Base-by-base conservation (phyloP, 164 flowering plant genomes). In the Warburgia ugandensis region DNA sequence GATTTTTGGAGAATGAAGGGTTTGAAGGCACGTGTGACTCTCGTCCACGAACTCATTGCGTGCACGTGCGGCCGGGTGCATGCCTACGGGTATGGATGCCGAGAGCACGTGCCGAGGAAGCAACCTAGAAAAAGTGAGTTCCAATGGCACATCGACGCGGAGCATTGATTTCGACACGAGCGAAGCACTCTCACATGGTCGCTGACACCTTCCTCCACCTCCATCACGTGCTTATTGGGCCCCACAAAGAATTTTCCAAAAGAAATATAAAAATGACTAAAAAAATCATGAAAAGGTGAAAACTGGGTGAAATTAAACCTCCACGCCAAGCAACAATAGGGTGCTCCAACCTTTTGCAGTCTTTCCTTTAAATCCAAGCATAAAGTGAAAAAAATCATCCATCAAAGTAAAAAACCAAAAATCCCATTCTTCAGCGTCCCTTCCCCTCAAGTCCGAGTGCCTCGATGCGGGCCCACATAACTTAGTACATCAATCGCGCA, bases 141-240 rank as follows among this genome's bases (percentile, higher is more conserved):
- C n/a, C n/a, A n/a, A n/a, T n/a, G n/a, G n/a, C n/a, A n/a, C n/a
- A n/a, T n/a, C n/a, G n/a, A n/a, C n/a, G n/a, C n/a, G n/a, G n/a
- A n/a, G n/a, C n/a, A n/a, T n/a, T n/a, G n/a, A n/a, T 48, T 48
- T 48, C 19, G 52, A 74, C 81, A 76, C 71, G 81, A 72, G 77
- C 69, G 48, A 60, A 67, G 56, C 71, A 21, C 27, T 16, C 69
- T 69, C 86, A 80, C 79, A 77, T 80, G 79, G 52, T 22, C 43
- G 65, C 86, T 80, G 82, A 80, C 86, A 73, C 68, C 20, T 3
- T 20, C 51, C 47, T 41, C 56, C 71, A 58, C 29, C 74, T 49
- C 73, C 20, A 60, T 76, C 83, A 80, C 81, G 79, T 73, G 81
- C 72, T 60, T n/a, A 1, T 10, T 52, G 65, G 68, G 55, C 58